A percentile compares a stretch with the other conserved stretches of the same genome.
These are phyloP conservation scores for Pharus latifolius DNA, from an alignment of 176 grass and related monocot species.

Conservation along the genomic window DNA sequence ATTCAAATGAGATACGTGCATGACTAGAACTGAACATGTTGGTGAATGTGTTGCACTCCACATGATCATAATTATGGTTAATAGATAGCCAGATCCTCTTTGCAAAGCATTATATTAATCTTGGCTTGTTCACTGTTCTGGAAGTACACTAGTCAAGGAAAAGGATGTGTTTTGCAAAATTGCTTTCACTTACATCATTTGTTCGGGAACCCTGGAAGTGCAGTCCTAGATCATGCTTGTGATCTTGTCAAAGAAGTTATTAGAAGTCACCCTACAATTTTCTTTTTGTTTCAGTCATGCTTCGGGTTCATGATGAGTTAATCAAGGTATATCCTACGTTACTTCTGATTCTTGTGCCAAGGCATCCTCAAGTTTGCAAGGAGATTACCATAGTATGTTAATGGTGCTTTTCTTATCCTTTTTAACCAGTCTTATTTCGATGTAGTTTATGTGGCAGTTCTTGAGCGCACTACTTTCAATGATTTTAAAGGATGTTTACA, in stretches of 20 bases:
- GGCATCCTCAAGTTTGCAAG: conserved; percentile 65
- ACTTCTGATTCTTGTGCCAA: conserved; percentile 64
- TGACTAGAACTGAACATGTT: background rate
- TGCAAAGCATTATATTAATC: background rate
- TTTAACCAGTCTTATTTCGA: background rate
- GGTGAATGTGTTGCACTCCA: background rate
- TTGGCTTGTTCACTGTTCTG: background rate
- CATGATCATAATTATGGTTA: background rate
- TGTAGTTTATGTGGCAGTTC: background rate
- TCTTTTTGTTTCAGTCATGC: conserved; percentile 52
- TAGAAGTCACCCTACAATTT: background rate
- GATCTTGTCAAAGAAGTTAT: background rate
- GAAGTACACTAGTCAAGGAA: background rate
- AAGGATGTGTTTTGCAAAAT: background rate
- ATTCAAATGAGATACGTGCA: background rate
- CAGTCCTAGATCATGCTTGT: background rate
- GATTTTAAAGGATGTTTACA: too few species aligned
- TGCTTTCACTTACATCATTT: background rate
- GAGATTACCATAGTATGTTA: conserved; percentile 53
- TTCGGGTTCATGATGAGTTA: conserved; percentile 65
- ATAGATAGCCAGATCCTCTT: background rate
- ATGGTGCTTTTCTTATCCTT: background rate
- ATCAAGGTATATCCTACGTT: conserved; percentile 40
- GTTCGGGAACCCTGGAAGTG: background rate
- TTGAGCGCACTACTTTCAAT: background rate